phyloP scores from a whole-genome alignment of 257 asterid species.

The Solanum sejunctum region DNA sequence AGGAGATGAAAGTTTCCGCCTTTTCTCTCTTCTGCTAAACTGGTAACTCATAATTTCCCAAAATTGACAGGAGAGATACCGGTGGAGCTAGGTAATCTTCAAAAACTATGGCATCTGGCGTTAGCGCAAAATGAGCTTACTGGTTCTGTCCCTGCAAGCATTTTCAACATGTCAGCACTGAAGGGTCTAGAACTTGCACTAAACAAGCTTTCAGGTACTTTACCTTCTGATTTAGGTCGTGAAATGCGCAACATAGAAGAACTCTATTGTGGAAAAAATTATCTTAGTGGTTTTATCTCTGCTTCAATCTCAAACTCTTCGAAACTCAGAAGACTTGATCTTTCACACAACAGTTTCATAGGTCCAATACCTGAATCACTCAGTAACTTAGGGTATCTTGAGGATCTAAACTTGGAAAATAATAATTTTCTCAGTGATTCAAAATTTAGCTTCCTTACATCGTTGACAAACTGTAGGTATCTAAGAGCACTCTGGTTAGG shows the following conservation, averaged over 20 bases:
- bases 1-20: neutral
- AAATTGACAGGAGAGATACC: neutral
- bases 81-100: neutral
- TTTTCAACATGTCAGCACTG: neutral
- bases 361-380: conserved; percentile 13
- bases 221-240: neutral
- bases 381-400: neutral
- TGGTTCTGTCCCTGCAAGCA: neutral
- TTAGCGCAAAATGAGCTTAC: neutral
- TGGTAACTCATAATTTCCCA: neutral
- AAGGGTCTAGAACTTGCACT: neutral
- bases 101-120: fast-evolving
- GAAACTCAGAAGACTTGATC: neutral
- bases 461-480: neutral
- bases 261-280: neutral
- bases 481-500: neutral
- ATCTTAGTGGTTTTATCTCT: neutral
- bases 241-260: neutral
- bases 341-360: neutral
- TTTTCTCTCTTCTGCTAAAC: neutral
- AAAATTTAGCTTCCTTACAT: neutral
- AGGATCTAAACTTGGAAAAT: neutral
- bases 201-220: neutral
- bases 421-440: conserved; percentile 1
- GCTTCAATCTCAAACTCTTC: conserved; percentile 12